These are phyloP conservation scores for Carex scoparia DNA, from an alignment of 176 grass and related monocot genomes.

Conservation along the genomic window DNA sequence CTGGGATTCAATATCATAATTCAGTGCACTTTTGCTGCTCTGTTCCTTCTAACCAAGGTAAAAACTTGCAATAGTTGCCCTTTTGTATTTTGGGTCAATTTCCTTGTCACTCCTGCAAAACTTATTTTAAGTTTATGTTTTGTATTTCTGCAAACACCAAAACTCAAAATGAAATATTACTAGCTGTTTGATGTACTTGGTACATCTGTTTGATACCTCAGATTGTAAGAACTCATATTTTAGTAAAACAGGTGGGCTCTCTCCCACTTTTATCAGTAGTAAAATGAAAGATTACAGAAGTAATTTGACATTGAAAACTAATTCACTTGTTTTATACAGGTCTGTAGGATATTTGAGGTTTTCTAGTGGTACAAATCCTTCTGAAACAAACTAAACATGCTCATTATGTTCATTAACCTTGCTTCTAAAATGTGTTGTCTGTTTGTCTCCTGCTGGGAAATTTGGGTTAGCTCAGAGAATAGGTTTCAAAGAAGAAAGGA, in stretches of 20 bases:
- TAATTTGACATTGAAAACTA: background rate
- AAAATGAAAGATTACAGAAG: background rate
- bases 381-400: background rate
- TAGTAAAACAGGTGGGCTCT: too few species aligned
- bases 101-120: background rate
- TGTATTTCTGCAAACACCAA: background rate
- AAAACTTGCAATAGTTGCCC: background rate
- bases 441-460: background rate
- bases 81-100: background rate
- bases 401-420: background rate
- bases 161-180: background rate
- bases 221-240: too few species aligned
- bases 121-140: background rate
- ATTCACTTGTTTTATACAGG: background rate
- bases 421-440: background rate
- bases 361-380: background rate
- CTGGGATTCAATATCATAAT: slow-evolving; percentile 57
- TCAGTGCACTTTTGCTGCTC: background rate
- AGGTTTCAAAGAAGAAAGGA: background rate
- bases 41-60: background rate
- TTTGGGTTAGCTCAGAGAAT: background rate
- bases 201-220: too few species aligned
- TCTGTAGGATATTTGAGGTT: background rate
- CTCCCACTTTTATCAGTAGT: too few species aligned
- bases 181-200: too few species aligned